Percentiles rank a stretch among this genome's conserved stretches.
Conservation (phyloP, 352 stramenopile genomes). For the Phytophthora cactorum region DNA sequence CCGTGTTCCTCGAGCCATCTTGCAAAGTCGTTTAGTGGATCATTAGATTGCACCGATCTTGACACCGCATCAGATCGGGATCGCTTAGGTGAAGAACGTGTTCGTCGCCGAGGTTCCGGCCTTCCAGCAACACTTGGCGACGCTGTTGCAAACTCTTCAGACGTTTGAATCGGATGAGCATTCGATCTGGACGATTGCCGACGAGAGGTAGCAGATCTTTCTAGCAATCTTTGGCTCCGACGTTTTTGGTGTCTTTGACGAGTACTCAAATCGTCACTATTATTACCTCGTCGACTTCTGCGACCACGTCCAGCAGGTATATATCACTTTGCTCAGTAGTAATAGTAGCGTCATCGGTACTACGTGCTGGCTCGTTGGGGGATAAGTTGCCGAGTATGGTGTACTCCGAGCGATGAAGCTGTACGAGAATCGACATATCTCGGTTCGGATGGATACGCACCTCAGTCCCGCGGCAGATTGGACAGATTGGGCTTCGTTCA, state of each 20-base stretch:
- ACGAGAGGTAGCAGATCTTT: background rate
- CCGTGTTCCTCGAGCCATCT: background rate
- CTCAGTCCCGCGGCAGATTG: background rate
- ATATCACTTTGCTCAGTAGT: background rate
- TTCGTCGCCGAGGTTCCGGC: background rate
- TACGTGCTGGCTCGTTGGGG: background rate
- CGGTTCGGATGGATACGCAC: conserved; percentile 4
- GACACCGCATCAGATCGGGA: background rate
- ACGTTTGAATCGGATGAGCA: background rate
- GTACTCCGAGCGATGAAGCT: conserved; percentile 8
- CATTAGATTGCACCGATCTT: background rate
- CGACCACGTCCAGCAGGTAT: background rate
- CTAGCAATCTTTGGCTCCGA: background rate
- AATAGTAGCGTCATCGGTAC: background rate
- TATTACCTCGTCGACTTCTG: background rate
- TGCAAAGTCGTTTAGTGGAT: background rate
- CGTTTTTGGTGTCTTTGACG: background rate
- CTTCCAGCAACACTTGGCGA: background rate
- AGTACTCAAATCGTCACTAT: background rate
- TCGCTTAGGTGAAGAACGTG: background rate
- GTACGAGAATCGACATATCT: conserved; percentile 9
- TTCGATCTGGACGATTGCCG: background rate
- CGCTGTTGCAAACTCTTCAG: background rate
- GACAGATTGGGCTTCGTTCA: background rate
- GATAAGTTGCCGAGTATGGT: background rate